Base-by-base conservation (phyloP, 1,284 basidiomycete species). In the Moniliella sp. region DNA sequence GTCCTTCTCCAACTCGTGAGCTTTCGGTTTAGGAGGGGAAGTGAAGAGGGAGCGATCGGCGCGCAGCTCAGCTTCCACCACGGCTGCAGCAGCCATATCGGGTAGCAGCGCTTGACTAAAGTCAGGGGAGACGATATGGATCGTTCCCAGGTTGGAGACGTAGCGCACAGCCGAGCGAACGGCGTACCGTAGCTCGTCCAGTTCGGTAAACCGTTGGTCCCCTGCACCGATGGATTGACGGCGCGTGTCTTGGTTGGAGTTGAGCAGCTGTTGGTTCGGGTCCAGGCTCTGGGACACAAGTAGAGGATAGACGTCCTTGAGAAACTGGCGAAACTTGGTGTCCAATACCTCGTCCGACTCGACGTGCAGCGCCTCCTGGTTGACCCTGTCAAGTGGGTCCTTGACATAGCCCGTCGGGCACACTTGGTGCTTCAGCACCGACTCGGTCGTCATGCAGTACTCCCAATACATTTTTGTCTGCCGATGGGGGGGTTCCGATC, bases 71-170 rank as follows among this genome's bases (percentile, higher is more conserved):
- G 18, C 33, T 15, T 15, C n/a, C 13, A 16, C 2, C 25, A 11
- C 2, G 4, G 9, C 2, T 9, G 16, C n/a, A 2, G 15, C 3
- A 16, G 25, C 9, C 15, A 5, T 13, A 21, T 11, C 11, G n/a
- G 21, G 28, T 13, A 21, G 32, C 3, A 39, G 42, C 10, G 37
- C 7, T 23, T 7, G 39, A 2, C 39, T 37, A 36, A 46, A 50
- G 41, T 48, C 46, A 9, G 46, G 43, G 11, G 39, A 31, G 14
- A 50, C 36, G 23, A 50, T 30, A 33, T 50, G 48, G 12, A 48
- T 39, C 18, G 30, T 43, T 9, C 30, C 18, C 1, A 50, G 16
- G 15, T 36, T 33, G 3, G 34, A 35, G n/a, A 50, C 34, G 31
- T 44, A n/a, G 5, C 14, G 8, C 11, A 15, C 11, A 2, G 39